These are phyloP conservation scores for Mucor irregularis DNA, from an alignment of 371 early-diverging fungal species.

Conservation along the genomic window DNA sequence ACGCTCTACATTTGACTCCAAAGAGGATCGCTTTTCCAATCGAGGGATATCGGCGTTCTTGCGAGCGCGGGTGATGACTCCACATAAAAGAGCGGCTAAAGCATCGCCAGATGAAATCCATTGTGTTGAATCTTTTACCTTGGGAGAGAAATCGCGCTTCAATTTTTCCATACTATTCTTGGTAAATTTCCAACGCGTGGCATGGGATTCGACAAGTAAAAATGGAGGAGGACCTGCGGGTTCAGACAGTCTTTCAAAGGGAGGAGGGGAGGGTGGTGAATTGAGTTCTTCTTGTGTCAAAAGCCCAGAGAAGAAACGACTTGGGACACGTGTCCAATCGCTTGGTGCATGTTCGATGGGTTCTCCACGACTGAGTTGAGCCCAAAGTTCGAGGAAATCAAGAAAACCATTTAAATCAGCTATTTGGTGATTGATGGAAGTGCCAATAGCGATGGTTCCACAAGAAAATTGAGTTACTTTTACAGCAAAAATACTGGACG, in stretches of 20 bases:
- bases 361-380: slow-evolving; percentile 32
- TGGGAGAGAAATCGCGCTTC: slow-evolving; percentile 34
- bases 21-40: slow-evolving; percentile 32
- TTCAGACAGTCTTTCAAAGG: slow-evolving; percentile 25
- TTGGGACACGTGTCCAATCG: slow-evolving; percentile 39
- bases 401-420: slow-evolving; percentile 41
- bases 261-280: slow-evolving; percentile 13
- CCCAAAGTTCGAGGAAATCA: slow-evolving; percentile 47
- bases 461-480: slow-evolving; percentile 51
- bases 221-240: slow-evolving; percentile 28
- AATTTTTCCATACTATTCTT: slow-evolving; percentile 24
- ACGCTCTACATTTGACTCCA: slow-evolving; percentile 23
- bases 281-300: neutral
- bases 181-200: slow-evolving; percentile 34
- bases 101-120: slow-evolving; percentile 55
- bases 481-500: slow-evolving; percentile 29
- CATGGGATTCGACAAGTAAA: slow-evolving; percentile 28
- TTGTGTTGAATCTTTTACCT: neutral
- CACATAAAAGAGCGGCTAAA: slow-evolving; percentile 34
- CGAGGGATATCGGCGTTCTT: slow-evolving; percentile 24
- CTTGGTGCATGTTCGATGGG: slow-evolving; percentile 30
- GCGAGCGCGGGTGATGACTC: slow-evolving; percentile 43
- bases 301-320: slow-evolving; percentile 33
- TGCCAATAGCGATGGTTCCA: slow-evolving; percentile 38
- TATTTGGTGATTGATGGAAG: slow-evolving; percentile 40